Conservation (phyloP, 1,284 basidiomycete genomes). For the Ceraceosorus guamensis region DNA sequence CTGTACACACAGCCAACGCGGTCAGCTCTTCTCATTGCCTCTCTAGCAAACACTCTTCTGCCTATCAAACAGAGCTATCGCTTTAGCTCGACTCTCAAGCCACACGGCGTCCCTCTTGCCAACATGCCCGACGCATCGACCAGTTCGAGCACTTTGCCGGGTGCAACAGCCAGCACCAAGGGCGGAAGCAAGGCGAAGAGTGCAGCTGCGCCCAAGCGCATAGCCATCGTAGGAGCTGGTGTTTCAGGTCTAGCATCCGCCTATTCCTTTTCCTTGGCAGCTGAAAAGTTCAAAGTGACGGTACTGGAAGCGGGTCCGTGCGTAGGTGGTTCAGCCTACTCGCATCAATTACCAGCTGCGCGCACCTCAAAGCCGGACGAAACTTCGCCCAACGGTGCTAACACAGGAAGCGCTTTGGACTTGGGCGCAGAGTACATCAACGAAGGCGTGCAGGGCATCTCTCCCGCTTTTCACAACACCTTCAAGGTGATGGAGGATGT, state of each 20-base stretch:
- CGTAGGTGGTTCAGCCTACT: constrained; percentile 38
- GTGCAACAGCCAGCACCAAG: too few relatives aligned
- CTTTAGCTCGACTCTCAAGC: too few relatives aligned
- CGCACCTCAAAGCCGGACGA: too few relatives aligned
- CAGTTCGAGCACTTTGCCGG: too few relatives aligned
- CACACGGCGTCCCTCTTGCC: too few relatives aligned
- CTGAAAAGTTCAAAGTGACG: constrained; percentile 31
- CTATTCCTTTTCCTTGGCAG: constrained; percentile 31
- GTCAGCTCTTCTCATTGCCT: too few relatives aligned
- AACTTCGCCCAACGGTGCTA: too few relatives aligned
- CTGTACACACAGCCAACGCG: too few relatives aligned
- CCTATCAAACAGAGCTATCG: too few relatives aligned
- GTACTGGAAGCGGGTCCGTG: constrained; percentile 35
- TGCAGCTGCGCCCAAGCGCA: constrained; percentile 19
- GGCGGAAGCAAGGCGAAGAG: neutral
- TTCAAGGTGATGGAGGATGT: constrained; percentile 38
- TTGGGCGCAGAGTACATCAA: constrained; percentile 42
- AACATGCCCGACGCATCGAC: too few relatives aligned
- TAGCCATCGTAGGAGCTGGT: constrained; percentile 36
- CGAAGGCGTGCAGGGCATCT: constrained; percentile 39
- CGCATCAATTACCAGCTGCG: constrained; percentile 34
- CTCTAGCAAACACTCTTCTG: too few relatives aligned
- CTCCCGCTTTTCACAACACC: constrained; percentile 39
- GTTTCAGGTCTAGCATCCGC: constrained; percentile 33
- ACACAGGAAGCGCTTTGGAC: too few relatives aligned